Base-by-base conservation (phyloP, 176 grass and related monocot species). In the Paspalum notatum region DNA sequence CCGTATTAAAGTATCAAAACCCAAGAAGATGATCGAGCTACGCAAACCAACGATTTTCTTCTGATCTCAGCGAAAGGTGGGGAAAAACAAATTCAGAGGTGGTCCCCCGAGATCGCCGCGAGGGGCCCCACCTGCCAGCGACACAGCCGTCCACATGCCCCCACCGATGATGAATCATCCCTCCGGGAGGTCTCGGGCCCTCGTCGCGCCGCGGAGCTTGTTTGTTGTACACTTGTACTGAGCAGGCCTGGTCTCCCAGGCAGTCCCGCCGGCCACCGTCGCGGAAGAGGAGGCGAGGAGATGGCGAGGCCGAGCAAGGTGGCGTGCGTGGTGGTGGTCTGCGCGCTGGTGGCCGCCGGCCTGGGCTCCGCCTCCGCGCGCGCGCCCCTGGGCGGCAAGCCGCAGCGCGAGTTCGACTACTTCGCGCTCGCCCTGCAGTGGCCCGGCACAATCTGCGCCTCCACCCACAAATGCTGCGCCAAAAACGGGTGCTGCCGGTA, bases 401-500 rank as follows among this genome's bases (percentile, higher is more conserved):
- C 16, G 75, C 80, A 85, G 82, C 82, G 60, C 22, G 92, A 94
- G 80, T 94, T 94, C 74, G 95, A 98, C 85, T 98, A 94, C 90
- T 98, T 98, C 79, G 26, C 88, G 72, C 76, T 98, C 64, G 14
- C 92, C 15, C 92, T 94, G 68, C 90, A 87, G 82, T 98, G 95
- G 95, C 95, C 95, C 1, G 95, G 95, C 81, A 98, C 92, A 57
- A 89, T 94, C 70, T 94, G 95, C 81, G 17, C 63, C 62, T 18
- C 53, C 62, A 98, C 95, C 65, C 88, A 59, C 83, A 70, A 89
- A 47, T 92, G 92, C 85, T 94, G 95, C 88, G 83, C 92, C 74
- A 43, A 8, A 63, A 98, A 98, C 85, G 95, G 83, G 0, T 94
- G 95, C 76, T 98, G 95, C 95, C 72, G 95, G 92, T 89, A 82